Percentiles rank a stretch among this genome's conserved stretches.
These are phyloP conservation scores for Cryptococcus amylolentus DNA, from an alignment of 1,284 basidiomycete species.

Conservation along the genomic window DNA sequence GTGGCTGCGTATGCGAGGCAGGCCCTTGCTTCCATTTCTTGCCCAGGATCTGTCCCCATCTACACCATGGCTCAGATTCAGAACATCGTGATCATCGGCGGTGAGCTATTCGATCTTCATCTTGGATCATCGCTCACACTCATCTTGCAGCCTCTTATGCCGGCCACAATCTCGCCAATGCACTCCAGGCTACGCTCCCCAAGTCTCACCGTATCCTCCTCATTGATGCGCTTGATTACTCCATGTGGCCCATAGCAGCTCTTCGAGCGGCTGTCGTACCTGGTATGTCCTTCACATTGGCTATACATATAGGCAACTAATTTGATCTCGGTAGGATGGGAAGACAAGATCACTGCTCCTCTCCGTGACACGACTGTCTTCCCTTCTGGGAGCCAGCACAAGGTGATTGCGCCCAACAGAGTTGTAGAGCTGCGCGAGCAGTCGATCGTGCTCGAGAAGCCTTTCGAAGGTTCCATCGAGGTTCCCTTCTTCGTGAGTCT, in stretches of 20 bases:
- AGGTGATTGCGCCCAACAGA: conserved; percentile 38
- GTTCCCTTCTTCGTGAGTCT: conserved; percentile 46
- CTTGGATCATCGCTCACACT: too few species aligned
- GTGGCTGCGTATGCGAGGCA: neutral
- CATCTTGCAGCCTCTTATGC: conserved; percentile 30
- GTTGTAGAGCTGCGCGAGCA: conserved; percentile 41
- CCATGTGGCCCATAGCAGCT: conserved; percentile 43
- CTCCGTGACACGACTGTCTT: conserved; percentile 41
- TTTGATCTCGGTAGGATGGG: conserved; percentile 34
- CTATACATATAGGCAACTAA: neutral
- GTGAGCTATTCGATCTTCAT: conserved; percentile 15
- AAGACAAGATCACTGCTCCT: conserved; percentile 40
- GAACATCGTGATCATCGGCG: conserved; percentile 37
- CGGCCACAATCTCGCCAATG: conserved; percentile 39
- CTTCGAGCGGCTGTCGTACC: conserved; percentile 50
- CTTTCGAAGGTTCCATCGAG: conserved; percentile 43
- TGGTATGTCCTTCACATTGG: conserved; percentile 25
- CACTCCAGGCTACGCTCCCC: conserved; percentile 40
- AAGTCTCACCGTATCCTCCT: conserved; percentile 48
- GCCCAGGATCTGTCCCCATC: neutral
- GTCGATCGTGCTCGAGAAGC: conserved; percentile 40
- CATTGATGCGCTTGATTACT: conserved; percentile 47
- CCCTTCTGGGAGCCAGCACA: conserved; percentile 29
- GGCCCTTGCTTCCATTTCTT: neutral
- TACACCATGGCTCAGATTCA: conserved; percentile 7